A percentile compares a stretch with the other conserved stretches of the same genome.
These are phyloP conservation scores for Acorus calamus DNA, from an alignment of 106 monocot species.

Conservation along the genomic window DNA sequence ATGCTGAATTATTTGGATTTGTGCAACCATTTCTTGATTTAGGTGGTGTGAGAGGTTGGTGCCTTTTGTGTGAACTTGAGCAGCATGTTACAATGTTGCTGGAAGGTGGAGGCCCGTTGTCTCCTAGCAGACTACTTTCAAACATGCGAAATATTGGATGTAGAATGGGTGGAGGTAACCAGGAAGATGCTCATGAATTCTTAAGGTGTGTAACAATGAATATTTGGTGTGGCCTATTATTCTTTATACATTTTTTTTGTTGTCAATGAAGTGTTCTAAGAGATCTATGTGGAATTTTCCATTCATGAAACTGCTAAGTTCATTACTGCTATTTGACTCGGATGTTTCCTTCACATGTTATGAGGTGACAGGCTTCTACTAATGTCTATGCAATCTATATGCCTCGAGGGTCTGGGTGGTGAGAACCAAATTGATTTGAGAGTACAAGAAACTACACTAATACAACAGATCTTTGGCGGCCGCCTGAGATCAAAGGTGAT, in stretches of 20 bases:
- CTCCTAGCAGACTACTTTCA: conserved; percentile 63
- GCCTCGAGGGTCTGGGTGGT: conserved; percentile 73
- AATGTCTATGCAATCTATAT: conserved; percentile 89
- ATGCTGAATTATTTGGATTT: no score
- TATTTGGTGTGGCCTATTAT: no score
- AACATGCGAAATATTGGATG: conserved; percentile 83
- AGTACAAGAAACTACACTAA: conserved; percentile 87
- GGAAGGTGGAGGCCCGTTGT: conserved; percentile 61
- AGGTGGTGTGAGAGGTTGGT: conserved; percentile 75
- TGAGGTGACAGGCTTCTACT: conserved; percentile 52
- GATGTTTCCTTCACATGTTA: no score
- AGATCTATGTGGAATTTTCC: no score
- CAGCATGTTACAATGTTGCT: conserved; percentile 60
- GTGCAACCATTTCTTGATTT: not conserved
- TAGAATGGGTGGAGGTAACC: conserved; percentile 80
- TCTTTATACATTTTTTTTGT: no score
- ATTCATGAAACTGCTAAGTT: not conserved
- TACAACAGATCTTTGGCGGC: conserved; percentile 96
- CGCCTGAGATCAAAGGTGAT: conserved; percentile 83
- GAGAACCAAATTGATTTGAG: conserved; percentile 63
- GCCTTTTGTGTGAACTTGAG: conserved; percentile 95
- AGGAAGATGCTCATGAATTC: conserved; percentile 99
- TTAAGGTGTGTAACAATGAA: conserved; percentile 37
- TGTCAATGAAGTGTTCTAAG: no score
- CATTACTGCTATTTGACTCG: not conserved